Evolutionary conservation across 169 alveolate genomes (phyloP).

Genomic region (Plasmodium knowlesi): DNA sequence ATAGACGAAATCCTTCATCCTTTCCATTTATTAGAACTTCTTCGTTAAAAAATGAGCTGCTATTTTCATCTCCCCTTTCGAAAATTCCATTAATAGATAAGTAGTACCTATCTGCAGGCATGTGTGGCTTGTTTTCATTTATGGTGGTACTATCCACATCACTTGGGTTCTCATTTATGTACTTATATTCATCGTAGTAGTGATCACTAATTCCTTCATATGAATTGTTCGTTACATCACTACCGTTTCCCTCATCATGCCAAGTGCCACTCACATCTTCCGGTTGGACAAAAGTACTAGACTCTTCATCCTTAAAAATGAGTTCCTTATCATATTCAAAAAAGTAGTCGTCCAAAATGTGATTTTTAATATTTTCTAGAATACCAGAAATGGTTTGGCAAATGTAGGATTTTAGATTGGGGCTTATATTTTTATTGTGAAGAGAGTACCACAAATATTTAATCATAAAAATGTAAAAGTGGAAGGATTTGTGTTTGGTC

Average conservation of each 20-base stretch:
- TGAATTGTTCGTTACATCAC: constrained; percentile 53
- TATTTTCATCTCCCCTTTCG: constrained; percentile 19
- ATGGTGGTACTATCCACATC: constrained; percentile 55
- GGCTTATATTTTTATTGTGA: constrained; percentile 44
- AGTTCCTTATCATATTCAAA: constrained; percentile 48
- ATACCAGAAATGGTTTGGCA: constrained; percentile 49
- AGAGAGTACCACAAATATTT: constrained; percentile 60
- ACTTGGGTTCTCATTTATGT: constrained; percentile 17
- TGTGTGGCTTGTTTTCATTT: constrained; percentile 20
- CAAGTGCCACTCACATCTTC: background rate
- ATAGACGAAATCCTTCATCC: constrained; percentile 67
- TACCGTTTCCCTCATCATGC: background rate
- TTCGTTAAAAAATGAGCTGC: constrained; percentile 20
- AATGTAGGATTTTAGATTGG: constrained; percentile 49
- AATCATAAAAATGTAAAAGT: constrained; percentile 65
- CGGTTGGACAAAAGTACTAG: background rate
- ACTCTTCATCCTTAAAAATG: constrained; percentile 21
- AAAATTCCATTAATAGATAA: constrained; percentile 35
- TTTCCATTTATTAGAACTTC: constrained; percentile 37
- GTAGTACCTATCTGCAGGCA: constrained; percentile 5
- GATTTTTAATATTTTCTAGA: constrained; percentile 38
- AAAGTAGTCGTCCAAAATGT: constrained; percentile 60
- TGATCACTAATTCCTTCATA: constrained; percentile 51
- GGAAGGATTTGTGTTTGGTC: constrained; percentile 39
- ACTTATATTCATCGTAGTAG: constrained; percentile 49